Evolutionary conservation across 2,329 filamentous ascomycete genomes (phyloP), one percentile per base, ranked within the genome.

Genomic region (Fusarium fujikuroi): DNA sequence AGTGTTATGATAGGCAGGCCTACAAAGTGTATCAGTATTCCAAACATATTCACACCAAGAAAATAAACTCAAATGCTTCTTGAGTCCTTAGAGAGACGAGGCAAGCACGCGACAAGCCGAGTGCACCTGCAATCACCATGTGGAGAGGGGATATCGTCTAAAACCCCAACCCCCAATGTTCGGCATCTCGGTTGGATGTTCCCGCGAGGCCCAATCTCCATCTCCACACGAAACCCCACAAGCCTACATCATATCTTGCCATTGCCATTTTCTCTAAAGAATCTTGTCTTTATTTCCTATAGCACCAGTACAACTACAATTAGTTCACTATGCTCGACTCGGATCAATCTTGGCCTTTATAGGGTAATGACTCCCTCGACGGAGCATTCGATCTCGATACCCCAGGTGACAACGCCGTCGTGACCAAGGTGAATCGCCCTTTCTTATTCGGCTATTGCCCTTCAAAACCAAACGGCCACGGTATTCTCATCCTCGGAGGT

Each of bases 361-460:
- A 73, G 65, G 61, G 47, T 3, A 50, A 60, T 9, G 30, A 36
- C 11, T 37, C 72, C 2, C 53, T 70, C 5, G 57, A 69, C 0
- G 75, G 66, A 5, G 75, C 75, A 23, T 76, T 77, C n/a, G 59
- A 73, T 12, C 54, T 75, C 7, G 52, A 74, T 4, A 46, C 28
- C 2, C 64, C 62, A 0, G 64, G 50, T 1, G 65, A 74, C 40
- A 54, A 76, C 14, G 62, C 66, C 6, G 75, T 77, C 5, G 75
- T 77, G 2, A 65, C 69, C 7, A 66, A 63, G 1, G 75, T 76
- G 2, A 36, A 70, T 6, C 63, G 34, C 8, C 73, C 75, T 5
- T 72, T 68, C 37, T 53, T 77, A 2, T 75, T 77, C 25, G 75
- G 75, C 28, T 77, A 75, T 14, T 49, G 59, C 0, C 75, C 75